phyloP scores from a whole-genome alignment of 2,329 filamentous ascomycete genomes.

The Penicillium brasilianum region DNA sequence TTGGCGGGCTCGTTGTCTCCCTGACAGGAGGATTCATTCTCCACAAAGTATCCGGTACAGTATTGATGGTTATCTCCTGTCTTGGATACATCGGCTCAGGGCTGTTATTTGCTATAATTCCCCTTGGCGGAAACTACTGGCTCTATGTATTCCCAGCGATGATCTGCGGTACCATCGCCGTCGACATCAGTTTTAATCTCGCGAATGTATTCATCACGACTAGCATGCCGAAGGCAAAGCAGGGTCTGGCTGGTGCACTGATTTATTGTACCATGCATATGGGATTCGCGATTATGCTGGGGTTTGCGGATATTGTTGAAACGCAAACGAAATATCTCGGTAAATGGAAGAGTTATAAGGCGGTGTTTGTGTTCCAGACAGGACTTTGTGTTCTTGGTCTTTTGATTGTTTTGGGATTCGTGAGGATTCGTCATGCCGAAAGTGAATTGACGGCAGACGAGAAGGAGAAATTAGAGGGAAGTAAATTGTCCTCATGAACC shows the following conservation, averaged over 20 bases:
- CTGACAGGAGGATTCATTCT: conserved; percentile 67
- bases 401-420: conserved; percentile 58
- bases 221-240: conserved; percentile 66
- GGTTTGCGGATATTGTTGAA: conserved; percentile 68
- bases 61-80: conserved; percentile 67
- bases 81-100: conserved; percentile 63
- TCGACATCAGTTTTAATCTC: conserved; percentile 77
- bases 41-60: conserved; percentile 66
- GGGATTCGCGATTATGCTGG: conserved; percentile 73
- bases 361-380: conserved; percentile 68
- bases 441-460: conserved; percentile 65
- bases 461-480: conserved; percentile 40
- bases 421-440: conserved; percentile 61
- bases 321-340: conserved; percentile 56
- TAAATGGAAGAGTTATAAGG: conserved; percentile 62
- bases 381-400: conserved; percentile 60
- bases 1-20: conserved; percentile 70
- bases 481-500: no score
- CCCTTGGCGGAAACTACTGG: conserved; percentile 67
- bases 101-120: conserved; percentile 69
- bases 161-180: conserved; percentile 69
- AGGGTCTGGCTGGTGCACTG: conserved; percentile 73
- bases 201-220: conserved; percentile 80
- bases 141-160: conserved; percentile 70
- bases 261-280: conserved; percentile 74